Conservation (phyloP, 2,329 filamentous ascomycete species). For the Fonsecaea monophora region DNA sequence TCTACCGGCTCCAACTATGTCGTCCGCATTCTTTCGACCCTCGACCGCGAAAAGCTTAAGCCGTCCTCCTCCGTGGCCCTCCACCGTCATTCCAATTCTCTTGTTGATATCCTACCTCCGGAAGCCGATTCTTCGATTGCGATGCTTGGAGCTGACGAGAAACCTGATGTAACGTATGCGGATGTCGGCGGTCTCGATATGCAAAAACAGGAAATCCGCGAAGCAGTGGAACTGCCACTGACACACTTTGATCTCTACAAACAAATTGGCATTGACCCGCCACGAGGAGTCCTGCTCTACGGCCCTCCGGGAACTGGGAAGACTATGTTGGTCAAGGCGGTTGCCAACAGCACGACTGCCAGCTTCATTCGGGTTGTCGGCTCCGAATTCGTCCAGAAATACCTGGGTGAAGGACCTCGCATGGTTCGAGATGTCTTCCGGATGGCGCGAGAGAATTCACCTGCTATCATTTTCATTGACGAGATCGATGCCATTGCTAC, state of each 20-base stretch:
- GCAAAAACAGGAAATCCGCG: conserved; percentile 99
- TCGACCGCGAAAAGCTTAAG: conserved; percentile 97
- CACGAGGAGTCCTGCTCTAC: conserved; percentile 93
- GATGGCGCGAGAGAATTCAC: conserved; percentile 98
- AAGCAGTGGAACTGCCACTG: conserved; percentile 94
- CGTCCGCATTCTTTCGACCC: conserved; percentile 95
- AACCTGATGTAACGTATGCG: conserved; percentile 96
- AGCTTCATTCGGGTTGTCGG: conserved; percentile 98
- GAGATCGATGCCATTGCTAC: conserved; percentile 99
- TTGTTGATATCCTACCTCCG: conserved; percentile 97
- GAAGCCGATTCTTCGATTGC: conserved; percentile 98
- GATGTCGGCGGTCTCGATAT: conserved; percentile 98
- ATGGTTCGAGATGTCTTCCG: conserved; percentile 99
- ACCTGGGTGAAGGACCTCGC: conserved; percentile 93
- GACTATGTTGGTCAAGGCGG: conserved; percentile 97
- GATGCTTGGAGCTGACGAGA: conserved; percentile 95
- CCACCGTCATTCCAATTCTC: conserved; percentile 96
- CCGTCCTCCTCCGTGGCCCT: conserved; percentile 96
- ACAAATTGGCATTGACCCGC: conserved; percentile 98
- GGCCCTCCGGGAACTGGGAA: conserved; percentile 95
- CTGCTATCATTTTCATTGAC: conserved; percentile 99
- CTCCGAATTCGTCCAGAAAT: conserved; percentile 99
- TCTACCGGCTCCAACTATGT: conserved; percentile 99
- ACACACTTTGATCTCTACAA: conserved; percentile 99
- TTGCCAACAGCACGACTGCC: conserved; percentile 96